These are phyloP conservation scores for Cyphellophora europaea DNA, from an alignment of 2,329 filamentous ascomycete species.

Conservation along the genomic window DNA sequence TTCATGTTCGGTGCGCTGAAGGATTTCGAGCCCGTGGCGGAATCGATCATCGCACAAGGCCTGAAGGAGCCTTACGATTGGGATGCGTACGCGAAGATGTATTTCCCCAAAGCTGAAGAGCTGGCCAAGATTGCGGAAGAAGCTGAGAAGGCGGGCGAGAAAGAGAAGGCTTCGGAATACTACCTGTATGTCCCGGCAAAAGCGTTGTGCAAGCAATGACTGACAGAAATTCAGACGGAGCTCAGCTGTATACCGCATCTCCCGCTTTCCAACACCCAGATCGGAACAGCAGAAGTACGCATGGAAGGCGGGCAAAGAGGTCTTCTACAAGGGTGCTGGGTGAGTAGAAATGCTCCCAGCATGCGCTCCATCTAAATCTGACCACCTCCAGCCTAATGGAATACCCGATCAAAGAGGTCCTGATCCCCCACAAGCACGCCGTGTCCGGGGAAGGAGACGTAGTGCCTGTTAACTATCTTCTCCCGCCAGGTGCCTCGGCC, in stretches of 20 bases:
- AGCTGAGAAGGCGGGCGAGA: constrained; percentile 39
- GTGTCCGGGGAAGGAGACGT: constrained; percentile 36
- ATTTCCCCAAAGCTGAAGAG: constrained; percentile 51
- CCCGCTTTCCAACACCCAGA: constrained; percentile 50
- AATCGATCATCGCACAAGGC: constrained; percentile 50
- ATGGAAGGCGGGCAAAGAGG: constrained; percentile 17
- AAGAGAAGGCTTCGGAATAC: constrained; percentile 43
- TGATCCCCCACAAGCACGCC: constrained; percentile 49
- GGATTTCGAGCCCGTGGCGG: constrained; percentile 63
- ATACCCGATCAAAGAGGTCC: constrained; percentile 51
- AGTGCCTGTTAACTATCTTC: constrained; percentile 58
- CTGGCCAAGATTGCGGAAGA: constrained; percentile 46
- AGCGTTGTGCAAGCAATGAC: neutral
- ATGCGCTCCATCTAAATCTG: constrained; percentile 4
- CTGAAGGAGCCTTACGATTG: constrained; percentile 56
- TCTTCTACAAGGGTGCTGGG: constrained; percentile 19
- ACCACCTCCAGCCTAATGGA: constrained; percentile 11
- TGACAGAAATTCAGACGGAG: constrained; percentile 55
- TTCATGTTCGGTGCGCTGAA: constrained; percentile 64
- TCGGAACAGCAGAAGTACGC: constrained; percentile 19
- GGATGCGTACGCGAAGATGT: constrained; percentile 53
- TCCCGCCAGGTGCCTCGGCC: constrained; percentile 39
- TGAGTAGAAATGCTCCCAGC: constrained; percentile 7
- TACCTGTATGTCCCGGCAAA: constrained; percentile 18
- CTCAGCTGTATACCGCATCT: constrained; percentile 63